Evolutionary conservation across 345 rosid species (phyloP), one percentile per base, ranked within the genome.

Genomic region (Euphorbia lathyris): DNA sequence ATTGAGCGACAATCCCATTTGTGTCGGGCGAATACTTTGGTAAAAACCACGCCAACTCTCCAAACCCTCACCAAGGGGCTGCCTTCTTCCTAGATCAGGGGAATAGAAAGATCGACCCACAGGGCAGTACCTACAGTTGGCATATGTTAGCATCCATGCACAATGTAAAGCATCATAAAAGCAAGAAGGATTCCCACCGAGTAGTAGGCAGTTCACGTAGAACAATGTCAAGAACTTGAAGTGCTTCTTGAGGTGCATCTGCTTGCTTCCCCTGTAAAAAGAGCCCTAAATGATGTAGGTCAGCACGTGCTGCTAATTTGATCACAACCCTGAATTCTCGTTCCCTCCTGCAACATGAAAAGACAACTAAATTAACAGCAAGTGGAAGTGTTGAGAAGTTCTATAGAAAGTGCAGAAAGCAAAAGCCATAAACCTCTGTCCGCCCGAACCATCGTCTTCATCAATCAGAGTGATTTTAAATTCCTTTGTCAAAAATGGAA

Each of bases 11-110:
- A 93, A 74, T 3, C 98, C 98, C 93, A 85, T 93, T 79, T 93
- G 98, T 12, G 98, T 93, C 11, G 98, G 97, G 50, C 98, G 97
- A 72, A 93, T 91, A 73, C 98, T 93, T 68, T 93, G 98, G 73
- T 93, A 93, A 71, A 93, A 93, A 66, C 98, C 98, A 71, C 97
- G 92, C 98, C 98, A 93, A 73, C 97, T 89, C 81, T 93, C 98
- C 78, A 93, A 72, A 61, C 98, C 98, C 75, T 93, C 97, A 9
- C 98, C 98, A 76, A 93, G 75, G 23, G 92, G 67, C 38, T 87
- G 92, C 77, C 88, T 89, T 76, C 86, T 86, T 72, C 98, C 98
- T 17, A 93, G 82, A 62, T 84, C 64, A 77, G 98, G 97, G 32
- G 94, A 86, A 74, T 89, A 93, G 78, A 93, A 93, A 19, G 98